phyloP scores from a whole-genome alignment of 2,329 filamentous ascomycete species.

The Tolypocladium pustulatum region DNA sequence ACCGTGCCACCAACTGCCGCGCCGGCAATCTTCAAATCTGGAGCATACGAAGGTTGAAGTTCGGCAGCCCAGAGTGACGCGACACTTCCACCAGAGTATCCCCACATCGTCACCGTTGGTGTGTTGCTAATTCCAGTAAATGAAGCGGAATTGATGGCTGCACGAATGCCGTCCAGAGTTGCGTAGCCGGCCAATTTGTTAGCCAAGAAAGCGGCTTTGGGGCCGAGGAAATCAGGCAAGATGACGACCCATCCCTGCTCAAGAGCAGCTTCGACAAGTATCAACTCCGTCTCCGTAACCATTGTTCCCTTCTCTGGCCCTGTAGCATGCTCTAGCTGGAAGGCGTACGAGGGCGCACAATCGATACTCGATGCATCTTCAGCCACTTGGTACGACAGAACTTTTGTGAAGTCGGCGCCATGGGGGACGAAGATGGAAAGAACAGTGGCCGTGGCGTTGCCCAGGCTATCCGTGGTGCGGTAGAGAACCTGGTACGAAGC shows the following conservation, averaged over 20 bases:
- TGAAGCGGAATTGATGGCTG: conserved; percentile 16
- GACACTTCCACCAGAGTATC: conserved; percentile 15
- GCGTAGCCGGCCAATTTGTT: conserved; percentile 29
- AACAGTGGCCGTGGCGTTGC: conserved; percentile 23
- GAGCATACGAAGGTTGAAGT: conserved; percentile 10
- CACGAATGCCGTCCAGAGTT: conserved; percentile 32
- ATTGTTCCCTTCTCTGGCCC: conserved; percentile 24
- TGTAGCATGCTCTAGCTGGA: conserved; percentile 5
- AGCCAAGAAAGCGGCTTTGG: conserved; percentile 28
- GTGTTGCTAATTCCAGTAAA: conserved; percentile 18
- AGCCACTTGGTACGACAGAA: conserved; percentile 32
- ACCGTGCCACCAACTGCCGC: conserved; percentile 12
- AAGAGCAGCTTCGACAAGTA: conserved; percentile 18
- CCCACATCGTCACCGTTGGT: conserved; percentile 32
- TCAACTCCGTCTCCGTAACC: conserved; percentile 9
- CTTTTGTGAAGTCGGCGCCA: conserved; percentile 13
- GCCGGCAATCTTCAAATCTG: conserved; percentile 13
- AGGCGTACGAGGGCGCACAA: conserved; percentile 13
- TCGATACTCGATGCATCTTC: conserved; percentile 28
- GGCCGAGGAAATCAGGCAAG: conserved; percentile 36
- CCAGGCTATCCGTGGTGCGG: conserved; percentile 24
- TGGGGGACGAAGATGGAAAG: conserved; percentile 26
- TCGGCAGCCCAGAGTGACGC: conserved; percentile 2
- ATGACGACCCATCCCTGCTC: conserved; percentile 37
- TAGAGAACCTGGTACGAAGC: conserved; percentile 24